Evolutionary conservation across 768 basidiomycete species (phyloP), one percentile per base, ranked within the genome.

Genomic region (Leccinum aurantiacum): DNA sequence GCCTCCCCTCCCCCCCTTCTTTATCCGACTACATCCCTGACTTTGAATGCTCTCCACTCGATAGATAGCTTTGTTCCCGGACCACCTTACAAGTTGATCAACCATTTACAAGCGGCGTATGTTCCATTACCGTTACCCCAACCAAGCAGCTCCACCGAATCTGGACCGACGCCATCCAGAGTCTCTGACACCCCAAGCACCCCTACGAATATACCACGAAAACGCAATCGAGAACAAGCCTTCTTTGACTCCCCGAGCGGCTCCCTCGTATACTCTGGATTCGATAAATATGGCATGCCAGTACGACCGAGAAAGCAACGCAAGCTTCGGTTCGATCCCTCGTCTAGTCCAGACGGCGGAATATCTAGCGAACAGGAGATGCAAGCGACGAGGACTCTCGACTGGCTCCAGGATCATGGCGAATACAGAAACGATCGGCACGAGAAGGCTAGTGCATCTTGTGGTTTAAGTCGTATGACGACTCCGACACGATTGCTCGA

Each of bases 281-380:
- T 71, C 59, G 71, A 71, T 50, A 71, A 71, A 38, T 64, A 70
- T 15, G 72, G 73, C 4, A 37, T 74, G 24, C 73, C 74, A 35
- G 65, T 64, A 19, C 70, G 72, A 14, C 72, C 72, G 14, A 69
- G 50, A 58, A 73, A 73, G 51, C 65, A 48, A 37, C 68, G 64
- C 22, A 73, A 60, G 53, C 67, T 75, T 44, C 66, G 69, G 13
- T 72, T 67, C 33, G 58, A 65, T 33, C 69, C 62, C 3, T 70
- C 68, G 4, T 63, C 68, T 29, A 67, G 67, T 31, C 70, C 71
- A 6, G 48, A 48, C 2, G 19, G 57, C 2, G 57, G 54, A 54
- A 52, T n/a, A 54, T 33, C 52, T 27, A 25, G 41, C 9, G 38
- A 33, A 15, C 54, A 49, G 24, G 37, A 14, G 13, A 53, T 35